These are phyloP conservation scores for Aegle marmelos DNA, from an alignment of 345 rosid species.

Conservation along the genomic window DNA sequence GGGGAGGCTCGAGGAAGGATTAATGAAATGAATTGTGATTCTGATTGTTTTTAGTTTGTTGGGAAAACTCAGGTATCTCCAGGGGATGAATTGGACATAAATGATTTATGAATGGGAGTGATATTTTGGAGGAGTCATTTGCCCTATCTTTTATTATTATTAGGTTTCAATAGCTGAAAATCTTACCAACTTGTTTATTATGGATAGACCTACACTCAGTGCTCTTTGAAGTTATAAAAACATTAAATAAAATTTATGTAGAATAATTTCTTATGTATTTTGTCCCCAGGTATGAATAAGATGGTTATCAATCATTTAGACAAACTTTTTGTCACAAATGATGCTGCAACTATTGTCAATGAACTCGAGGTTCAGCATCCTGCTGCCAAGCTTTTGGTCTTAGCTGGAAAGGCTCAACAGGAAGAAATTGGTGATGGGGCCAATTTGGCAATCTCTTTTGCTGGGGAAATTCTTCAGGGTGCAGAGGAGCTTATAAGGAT, in stretches of 20 bases:
- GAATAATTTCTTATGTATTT: not conserved
- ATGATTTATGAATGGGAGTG: not conserved
- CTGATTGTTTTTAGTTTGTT: not conserved
- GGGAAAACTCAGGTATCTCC: not conserved
- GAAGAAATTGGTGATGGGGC: conserved; percentile 99
- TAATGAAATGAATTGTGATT: not conserved
- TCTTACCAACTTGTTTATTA: not conserved
- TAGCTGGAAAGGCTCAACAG: conserved; percentile 96
- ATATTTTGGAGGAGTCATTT: not conserved
- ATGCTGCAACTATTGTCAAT: conserved; percentile 92
- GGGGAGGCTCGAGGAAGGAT: too few species aligned
- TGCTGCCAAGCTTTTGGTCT: conserved; percentile 85
- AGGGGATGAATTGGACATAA: not conserved
- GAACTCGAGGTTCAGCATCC: conserved; percentile 99
- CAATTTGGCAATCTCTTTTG: conserved; percentile 80
- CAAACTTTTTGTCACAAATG: conserved; percentile 87
- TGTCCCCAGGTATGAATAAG: conserved; percentile 83
- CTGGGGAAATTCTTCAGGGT: conserved; percentile 91
- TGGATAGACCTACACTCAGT: not conserved
- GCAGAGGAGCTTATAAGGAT: conserved; percentile 95
- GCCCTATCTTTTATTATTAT: not conserved
- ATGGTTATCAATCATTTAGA: conserved; percentile 98
- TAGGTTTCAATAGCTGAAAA: not conserved
- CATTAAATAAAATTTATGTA: not conserved
- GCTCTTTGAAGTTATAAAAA: not conserved